Conservation (phyloP, 1,284 basidiomycete species). For the Cutaneotrichosporon daszewskae region DNA sequence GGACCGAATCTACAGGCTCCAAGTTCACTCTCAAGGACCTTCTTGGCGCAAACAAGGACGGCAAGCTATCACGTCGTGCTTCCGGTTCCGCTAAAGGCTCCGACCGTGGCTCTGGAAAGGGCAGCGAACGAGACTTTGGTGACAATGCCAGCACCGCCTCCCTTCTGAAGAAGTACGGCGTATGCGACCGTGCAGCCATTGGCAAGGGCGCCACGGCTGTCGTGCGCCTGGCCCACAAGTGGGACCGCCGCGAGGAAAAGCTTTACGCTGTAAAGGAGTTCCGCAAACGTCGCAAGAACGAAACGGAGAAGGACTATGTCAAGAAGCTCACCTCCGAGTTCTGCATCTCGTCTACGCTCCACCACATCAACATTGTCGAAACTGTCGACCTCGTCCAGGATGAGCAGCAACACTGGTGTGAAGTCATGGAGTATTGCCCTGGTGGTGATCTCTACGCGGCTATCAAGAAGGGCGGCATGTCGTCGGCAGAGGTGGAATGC, state of each 20-base stretch:
- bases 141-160: slow-evolving; percentile 44
- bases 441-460: slow-evolving; percentile 96
- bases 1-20: slow-evolving; percentile 50
- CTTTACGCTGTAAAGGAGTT: slow-evolving; percentile 99
- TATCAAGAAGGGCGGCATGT: slow-evolving; percentile 97
- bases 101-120: slow-evolving; percentile 41
- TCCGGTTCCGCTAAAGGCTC: slow-evolving; percentile 58
- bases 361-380: slow-evolving; percentile 95
- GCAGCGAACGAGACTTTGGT: slow-evolving; percentile 35
- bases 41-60: slow-evolving; percentile 48
- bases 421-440: slow-evolving; percentile 99
- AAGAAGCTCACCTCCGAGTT: slow-evolving; percentile 99
- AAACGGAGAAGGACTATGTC: slow-evolving; percentile 98
- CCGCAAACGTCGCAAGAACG: slow-evolving; percentile 94
- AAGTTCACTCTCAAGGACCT: slow-evolving; percentile 81
- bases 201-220: slow-evolving; percentile 97
- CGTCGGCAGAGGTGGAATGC: slow-evolving; percentile 87
- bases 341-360: slow-evolving; percentile 95
- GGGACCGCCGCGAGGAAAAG: slow-evolving; percentile 94
- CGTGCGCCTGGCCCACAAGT: slow-evolving; percentile 94
- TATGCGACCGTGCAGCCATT: slow-evolving; percentile 94
- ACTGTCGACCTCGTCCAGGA: slow-evolving; percentile 98
- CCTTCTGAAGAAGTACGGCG: slow-evolving; percentile 86
- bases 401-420: slow-evolving; percentile 94
- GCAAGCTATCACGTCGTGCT: slow-evolving; percentile 64